Base-by-base conservation (phyloP, 1,284 basidiomycete species). In the Papiliotrema flavescens region DNA sequence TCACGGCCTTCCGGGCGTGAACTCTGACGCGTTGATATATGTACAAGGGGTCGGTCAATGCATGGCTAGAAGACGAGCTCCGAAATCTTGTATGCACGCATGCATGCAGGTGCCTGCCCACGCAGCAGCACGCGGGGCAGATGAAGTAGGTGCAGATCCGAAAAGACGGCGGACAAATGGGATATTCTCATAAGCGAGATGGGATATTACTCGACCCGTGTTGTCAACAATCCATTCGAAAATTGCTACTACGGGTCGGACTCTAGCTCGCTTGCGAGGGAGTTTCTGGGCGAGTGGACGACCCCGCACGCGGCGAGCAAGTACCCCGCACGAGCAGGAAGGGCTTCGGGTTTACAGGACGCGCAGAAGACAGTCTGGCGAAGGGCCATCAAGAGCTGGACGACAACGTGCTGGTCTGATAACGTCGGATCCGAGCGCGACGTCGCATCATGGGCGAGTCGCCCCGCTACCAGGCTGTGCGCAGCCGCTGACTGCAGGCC, bases 401-500 rank as follows among this genome's bases (percentile, higher is more conserved):
- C 28, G 28, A 11, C 28, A 32, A 11, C 5, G 28, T 32, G 28
- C 6, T 11, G 6, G 28, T n/a, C n/a, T n/a, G n/a, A n/a, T n/a
- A n/a, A n/a, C n/a, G n/a, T n/a, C n/a, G n/a, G n/a, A n/a, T n/a
- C n/a, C n/a, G n/a, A n/a, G n/a, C n/a, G n/a, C n/a, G n/a, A n/a
- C n/a, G n/a, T n/a, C n/a, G n/a, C 28, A 32, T 32, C 28, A 32
- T 32, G 28, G 28, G 28, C 11, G 28, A 11, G 28, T 32, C 28
- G 5, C 6, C 6, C 11, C 28, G 28, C 28, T 11, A 11, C 28
- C 6, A 32, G 28, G 28, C 28, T 11, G n/a, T 32, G 28, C 28
- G 28, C 28, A 11, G 28, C 28, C 28, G 28, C 43, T 45, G 5
- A 45, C 19, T 19, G 20, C 50, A 74, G 95, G 95, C 0, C 83